These are phyloP conservation scores for Aspergillus piperis DNA, from an alignment of 2,329 filamentous ascomycete species.

Conservation along the genomic window DNA sequence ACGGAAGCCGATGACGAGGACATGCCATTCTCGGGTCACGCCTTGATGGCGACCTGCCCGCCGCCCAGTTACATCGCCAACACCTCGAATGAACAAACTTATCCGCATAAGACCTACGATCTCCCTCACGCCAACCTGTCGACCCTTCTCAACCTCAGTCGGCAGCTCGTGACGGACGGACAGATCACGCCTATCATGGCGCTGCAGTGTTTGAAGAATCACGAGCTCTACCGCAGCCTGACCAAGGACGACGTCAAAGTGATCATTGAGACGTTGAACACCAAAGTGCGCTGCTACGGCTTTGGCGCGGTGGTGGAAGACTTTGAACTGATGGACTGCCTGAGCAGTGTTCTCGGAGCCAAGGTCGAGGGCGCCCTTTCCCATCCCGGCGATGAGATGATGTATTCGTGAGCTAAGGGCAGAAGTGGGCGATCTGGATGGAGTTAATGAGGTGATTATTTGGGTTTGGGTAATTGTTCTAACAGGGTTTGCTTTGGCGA, in stretches of 20 bases:
- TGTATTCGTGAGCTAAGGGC: constrained; percentile 29
- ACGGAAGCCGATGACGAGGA: constrained; percentile 62
- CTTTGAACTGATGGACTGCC: constrained; percentile 68
- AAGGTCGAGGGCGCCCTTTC: constrained; percentile 34
- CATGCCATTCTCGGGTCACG: constrained; percentile 73
- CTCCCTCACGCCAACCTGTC: constrained; percentile 73
- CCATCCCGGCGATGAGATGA: constrained; percentile 32
- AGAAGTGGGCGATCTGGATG: background rate
- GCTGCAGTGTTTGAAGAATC: constrained; percentile 76
- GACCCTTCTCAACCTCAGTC: constrained; percentile 81
- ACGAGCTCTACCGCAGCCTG: constrained; percentile 69
- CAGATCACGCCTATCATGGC: constrained; percentile 92
- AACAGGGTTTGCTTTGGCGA: background rate
- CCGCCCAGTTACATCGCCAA: constrained; percentile 64
- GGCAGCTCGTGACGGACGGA: constrained; percentile 77
- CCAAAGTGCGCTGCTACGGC: constrained; percentile 89
- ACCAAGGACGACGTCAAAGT: constrained; percentile 67
- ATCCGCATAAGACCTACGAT: constrained; percentile 75
- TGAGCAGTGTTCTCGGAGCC: constrained; percentile 66
- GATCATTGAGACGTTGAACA: constrained; percentile 71
- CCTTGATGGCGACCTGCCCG: constrained; percentile 88
- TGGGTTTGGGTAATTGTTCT: constrained; percentile 5
- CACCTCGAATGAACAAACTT: constrained; percentile 55
- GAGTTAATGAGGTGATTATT: background rate
- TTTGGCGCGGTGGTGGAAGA: constrained; percentile 72